Conservation (phyloP, 768 basidiomycete genomes). For the Rhodotorula toruloides region DNA sequence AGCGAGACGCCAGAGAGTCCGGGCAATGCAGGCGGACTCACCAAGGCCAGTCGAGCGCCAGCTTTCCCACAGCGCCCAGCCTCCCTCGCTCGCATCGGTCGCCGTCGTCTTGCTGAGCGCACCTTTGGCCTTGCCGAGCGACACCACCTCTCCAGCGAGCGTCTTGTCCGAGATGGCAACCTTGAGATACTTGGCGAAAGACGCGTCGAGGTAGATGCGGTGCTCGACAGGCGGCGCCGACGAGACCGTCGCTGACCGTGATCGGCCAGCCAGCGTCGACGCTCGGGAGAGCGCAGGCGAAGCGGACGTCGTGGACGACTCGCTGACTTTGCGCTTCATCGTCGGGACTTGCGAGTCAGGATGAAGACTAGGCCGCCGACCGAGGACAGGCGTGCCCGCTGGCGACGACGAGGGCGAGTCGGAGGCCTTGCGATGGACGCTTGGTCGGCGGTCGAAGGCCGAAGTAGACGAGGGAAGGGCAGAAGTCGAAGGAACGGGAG, state of each 20-base stretch:
- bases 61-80: slow-evolving; percentile 86
- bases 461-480: background rate
- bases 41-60: slow-evolving; percentile 91
- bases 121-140: slow-evolving; percentile 61
- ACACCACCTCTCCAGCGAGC: slow-evolving; percentile 67
- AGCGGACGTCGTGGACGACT: background rate
- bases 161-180: slow-evolving; percentile 66
- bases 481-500: slow-evolving; percentile 5
- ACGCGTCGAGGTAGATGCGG: slow-evolving; percentile 68
- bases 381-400: background rate
- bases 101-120: slow-evolving; percentile 51
- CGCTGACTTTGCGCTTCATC: background rate
- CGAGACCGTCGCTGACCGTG: background rate
- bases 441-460: slow-evolving; percentile 15
- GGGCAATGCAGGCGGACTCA: slow-evolving; percentile 49
- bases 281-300: background rate
- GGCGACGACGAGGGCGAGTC: background rate
- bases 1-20: background rate
- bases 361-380: background rate
- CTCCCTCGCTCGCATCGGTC: slow-evolving; percentile 54
- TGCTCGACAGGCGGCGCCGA: slow-evolving; percentile 20
- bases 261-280: background rate
- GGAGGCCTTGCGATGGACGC: slow-evolving; percentile 4
- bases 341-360: slow-evolving; percentile 8
- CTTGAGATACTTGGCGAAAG: slow-evolving; percentile 63